Percentiles rank a stretch among this genome's conserved stretches.
These are phyloP conservation scores for Artomyces pyxidatus DNA, from an alignment of 768 basidiomycete genomes.

Conservation along the genomic window DNA sequence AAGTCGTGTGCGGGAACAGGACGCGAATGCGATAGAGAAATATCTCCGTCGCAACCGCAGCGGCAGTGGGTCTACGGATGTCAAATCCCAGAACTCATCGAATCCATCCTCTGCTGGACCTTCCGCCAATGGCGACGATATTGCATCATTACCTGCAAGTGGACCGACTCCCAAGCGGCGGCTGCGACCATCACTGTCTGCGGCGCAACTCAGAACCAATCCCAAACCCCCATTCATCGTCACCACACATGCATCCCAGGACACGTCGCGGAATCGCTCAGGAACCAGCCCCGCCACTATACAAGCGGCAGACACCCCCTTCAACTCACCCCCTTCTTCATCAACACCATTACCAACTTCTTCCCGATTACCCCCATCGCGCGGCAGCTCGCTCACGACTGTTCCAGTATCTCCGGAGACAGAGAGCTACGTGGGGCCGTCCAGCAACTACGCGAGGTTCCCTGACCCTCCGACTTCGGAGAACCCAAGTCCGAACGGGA, in stretches of 20 bases:
- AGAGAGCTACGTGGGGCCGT: constrained; percentile 53
- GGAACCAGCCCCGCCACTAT: constrained; percentile 56
- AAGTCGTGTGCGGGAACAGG: constrained; percentile 72
- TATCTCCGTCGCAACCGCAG: constrained; percentile 78
- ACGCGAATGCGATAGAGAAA: constrained; percentile 84
- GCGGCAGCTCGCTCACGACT: constrained; percentile 33
- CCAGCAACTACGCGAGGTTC: constrained; percentile 63
- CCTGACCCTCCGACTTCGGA: constrained; percentile 50
- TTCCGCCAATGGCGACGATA: constrained; percentile 47
- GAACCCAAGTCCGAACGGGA: constrained; percentile 22
- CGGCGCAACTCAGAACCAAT: constrained; percentile 57
- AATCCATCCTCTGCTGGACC: constrained; percentile 39
- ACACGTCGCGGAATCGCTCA: constrained; percentile 43
- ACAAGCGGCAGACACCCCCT: constrained; percentile 19
- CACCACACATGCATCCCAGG: constrained; percentile 25
- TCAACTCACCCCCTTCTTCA: constrained; percentile 34
- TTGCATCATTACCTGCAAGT: constrained; percentile 39
- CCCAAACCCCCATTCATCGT: constrained; percentile 11
- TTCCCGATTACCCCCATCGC: constrained; percentile 50
- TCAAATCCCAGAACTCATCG: constrained; percentile 53
- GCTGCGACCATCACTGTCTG: constrained; percentile 68
- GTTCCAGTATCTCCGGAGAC: constrained; percentile 33
- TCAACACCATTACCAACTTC: constrained; percentile 28
- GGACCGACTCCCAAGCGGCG: constrained; percentile 50
- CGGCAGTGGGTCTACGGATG: constrained; percentile 72